Percentiles rank a stretch among this genome's conserved stretches.
phyloP scores from a whole-genome alignment of 2,329 filamentous ascomycete species.

The Diaporthe ampelina region DNA sequence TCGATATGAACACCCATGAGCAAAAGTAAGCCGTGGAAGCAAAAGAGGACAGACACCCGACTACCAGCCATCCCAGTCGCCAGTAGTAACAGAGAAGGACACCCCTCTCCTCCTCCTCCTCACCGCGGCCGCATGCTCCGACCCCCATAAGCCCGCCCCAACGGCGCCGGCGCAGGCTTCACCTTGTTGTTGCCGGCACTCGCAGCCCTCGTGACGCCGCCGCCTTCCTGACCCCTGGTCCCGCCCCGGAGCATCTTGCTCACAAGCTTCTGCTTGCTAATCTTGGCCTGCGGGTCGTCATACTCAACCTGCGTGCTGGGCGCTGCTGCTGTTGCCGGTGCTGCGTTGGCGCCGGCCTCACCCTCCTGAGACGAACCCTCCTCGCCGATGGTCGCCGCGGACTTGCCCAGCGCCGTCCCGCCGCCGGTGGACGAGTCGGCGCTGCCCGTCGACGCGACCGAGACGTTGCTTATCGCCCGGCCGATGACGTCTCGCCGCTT shows the following conservation, averaged over 20 bases:
- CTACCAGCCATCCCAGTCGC: not conserved
- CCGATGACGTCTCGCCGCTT: constrained; percentile 68
- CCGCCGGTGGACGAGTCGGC: constrained; percentile 51
- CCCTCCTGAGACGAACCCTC: constrained; percentile 40
- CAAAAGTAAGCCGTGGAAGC: not conserved
- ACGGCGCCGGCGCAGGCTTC: not conserved
- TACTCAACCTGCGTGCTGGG: constrained; percentile 66
- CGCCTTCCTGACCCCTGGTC: not conserved
- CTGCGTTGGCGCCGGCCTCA: constrained; percentile 34
- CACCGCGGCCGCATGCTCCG: constrained; percentile 39
- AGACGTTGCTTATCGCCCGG: constrained; percentile 70
- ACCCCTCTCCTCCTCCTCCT: not conserved
- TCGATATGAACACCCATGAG: constrained; percentile 7
- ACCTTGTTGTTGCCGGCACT: constrained; percentile 11
- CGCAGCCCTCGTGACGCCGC: not conserved
- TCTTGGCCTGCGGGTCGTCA: constrained; percentile 63
- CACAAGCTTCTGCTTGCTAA: constrained; percentile 59
- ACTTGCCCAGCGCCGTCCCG: constrained; percentile 29
- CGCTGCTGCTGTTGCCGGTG: constrained; percentile 58
- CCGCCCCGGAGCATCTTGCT: constrained; percentile 55
- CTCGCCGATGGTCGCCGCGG: constrained; percentile 26
- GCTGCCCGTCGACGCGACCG: constrained; percentile 63
- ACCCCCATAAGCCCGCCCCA: not conserved
- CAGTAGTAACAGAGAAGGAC: not conserved
- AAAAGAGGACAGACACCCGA: not conserved